Evolutionary conservation across 371 early-diverging fungal species (phyloP).

Genomic region (Mucor velutinosus): DNA sequence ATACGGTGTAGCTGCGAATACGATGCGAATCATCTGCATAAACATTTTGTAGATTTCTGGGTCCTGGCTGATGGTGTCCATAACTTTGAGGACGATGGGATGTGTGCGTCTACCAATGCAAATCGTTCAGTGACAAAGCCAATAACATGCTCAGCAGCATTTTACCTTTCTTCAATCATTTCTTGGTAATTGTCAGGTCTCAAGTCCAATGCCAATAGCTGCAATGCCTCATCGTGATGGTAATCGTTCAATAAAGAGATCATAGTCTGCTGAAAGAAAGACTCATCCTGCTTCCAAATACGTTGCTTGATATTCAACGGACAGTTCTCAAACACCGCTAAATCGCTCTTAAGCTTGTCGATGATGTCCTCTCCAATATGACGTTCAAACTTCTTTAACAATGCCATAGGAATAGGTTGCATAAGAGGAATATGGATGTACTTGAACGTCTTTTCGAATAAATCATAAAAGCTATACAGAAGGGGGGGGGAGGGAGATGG

Average conservation of each 20-base stretch:
- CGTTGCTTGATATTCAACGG: slow-evolving; percentile 46
- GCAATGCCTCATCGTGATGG: slow-evolving; percentile 42
- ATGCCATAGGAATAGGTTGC: slow-evolving; percentile 66
- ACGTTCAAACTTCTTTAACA: slow-evolving; percentile 57
- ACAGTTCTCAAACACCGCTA: slow-evolving; percentile 54
- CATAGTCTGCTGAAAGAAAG: slow-evolving; percentile 45
- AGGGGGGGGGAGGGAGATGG: no score
- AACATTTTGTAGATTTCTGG: slow-evolving; percentile 62
- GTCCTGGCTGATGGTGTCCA: slow-evolving; percentile 58
- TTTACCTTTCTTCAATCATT: slow-evolving; percentile 52
- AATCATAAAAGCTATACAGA: slow-evolving; percentile 43
- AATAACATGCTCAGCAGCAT: no score
- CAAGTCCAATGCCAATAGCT: slow-evolving; percentile 49
- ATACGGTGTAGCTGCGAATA: slow-evolving; percentile 61
- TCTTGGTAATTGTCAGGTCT: slow-evolving; percentile 52
- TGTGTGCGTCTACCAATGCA: slow-evolving; percentile 52
- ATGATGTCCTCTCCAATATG: slow-evolving; percentile 54
- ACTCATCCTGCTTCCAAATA: slow-evolving; percentile 54
- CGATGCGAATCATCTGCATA: slow-evolving; percentile 57
- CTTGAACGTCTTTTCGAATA: slow-evolving; percentile 52
- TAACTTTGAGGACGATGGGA: slow-evolving; percentile 51
- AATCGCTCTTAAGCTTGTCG: slow-evolving; percentile 46
- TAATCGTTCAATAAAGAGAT: slow-evolving; percentile 47
- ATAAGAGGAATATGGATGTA: slow-evolving; percentile 60
- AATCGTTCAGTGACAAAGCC: not conserved